phyloP scores from a whole-genome alignment of 805 yeast genomes.

The Spathaspora girioi region DNA sequence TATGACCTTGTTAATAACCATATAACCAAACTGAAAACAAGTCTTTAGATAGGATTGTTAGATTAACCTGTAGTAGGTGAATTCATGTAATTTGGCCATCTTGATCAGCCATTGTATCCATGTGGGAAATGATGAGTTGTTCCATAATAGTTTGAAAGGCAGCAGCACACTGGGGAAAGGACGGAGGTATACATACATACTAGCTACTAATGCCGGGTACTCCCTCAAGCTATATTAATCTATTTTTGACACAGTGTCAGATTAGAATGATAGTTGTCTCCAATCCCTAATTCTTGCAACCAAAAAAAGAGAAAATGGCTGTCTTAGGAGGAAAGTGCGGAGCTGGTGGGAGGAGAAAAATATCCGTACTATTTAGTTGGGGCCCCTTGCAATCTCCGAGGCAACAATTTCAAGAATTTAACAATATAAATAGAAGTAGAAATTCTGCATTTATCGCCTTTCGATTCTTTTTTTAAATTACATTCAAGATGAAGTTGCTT shows the following conservation, averaged over 20 bases:
- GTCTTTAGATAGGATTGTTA: neutral
- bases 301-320: neutral
- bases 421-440: neutral
- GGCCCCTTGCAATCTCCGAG: neutral
- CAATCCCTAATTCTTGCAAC: neutral
- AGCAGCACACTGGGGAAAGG: no score
- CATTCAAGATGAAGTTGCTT: conserved; percentile 5
- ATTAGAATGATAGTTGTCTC: no score
- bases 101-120: no score
- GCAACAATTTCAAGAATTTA: neutral
- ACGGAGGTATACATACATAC: no score
- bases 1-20: neutral
- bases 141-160: no score
- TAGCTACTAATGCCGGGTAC: no score
- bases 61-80: no score
- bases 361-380: neutral
- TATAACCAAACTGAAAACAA: neutral
- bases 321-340: neutral
- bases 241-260: no score
- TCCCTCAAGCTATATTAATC: no score
- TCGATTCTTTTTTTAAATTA: neutral
- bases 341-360: neutral
- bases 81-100: no score
- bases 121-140: no score
- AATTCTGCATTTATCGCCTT: neutral